Base-by-base conservation (phyloP, 208 protist genomes). In the Acanthamoeba sp. region DNA sequence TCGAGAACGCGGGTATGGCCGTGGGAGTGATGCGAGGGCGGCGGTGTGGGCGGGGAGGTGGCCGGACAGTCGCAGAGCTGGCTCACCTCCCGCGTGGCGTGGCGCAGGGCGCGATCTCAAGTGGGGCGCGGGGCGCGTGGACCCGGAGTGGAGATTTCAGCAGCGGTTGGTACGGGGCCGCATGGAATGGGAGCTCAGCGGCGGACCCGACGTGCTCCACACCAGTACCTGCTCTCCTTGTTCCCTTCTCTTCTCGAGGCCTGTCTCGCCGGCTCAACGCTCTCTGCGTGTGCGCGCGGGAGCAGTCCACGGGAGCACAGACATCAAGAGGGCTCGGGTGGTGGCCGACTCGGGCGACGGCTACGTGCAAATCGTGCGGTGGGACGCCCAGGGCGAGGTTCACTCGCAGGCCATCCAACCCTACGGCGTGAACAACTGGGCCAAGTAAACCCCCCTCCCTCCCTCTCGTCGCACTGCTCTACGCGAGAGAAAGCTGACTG, bases 181-280 rank as follows among this genome's bases (percentile, higher is more conserved):
- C 6, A 10, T 9, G 5, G 85, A 91, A n/a, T 52, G 6, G 0
- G 85, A 71, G 36, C 29, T 91, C 1, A 50, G 52, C 57, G 85
- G 85, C 62, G 85, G 57, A 22, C 85, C 85, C n/a, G 85, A 91
- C 55, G 62, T 73, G 5, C 85, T 91, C 18, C 85, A 71, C 85
- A 91, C 85, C 34, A 27, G 85, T 91, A 91, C 32, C 1, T 80
- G n/a, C 82, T 88, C 24, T 7, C 34, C 1, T 7, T 55, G 10
- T 55, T 10, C 6, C 34, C 22, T 88, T 62, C 34, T 24, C 1
- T 88, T 24, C 4, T 57, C 24, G 27, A n/a, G n/a, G n/a, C n/a
- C n/a, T n/a, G 4, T 88, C 4, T 42, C n/a, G 22, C 66, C n/a
- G n/a, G n/a, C 7, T 73, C 20, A 80, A 4, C 40, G 6, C 20